Base-by-base conservation (phyloP, 257 asterid species). In the Petunia secreta region DNA sequence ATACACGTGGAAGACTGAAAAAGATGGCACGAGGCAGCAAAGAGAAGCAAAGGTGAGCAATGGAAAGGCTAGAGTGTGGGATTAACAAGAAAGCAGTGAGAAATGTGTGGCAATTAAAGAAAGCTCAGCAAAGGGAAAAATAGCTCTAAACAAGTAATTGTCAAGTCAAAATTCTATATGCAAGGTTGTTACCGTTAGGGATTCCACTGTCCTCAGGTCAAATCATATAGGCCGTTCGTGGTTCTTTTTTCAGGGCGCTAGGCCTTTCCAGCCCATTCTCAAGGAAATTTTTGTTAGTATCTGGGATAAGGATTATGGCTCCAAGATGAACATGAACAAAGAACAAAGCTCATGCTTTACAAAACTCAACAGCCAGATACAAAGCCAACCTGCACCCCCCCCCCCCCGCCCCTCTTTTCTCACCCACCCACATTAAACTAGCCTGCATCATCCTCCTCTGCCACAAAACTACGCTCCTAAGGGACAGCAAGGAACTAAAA, bases 251-350 rank as follows among this genome's bases (percentile, higher is more conserved):
- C 34, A 4, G 77, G 44, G 77, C 11, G 48, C 34, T 34, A 4
- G 5, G 41, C 16, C 58, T 8, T 69, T 44, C 10, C 41, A 46
- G n/a, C 58, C 46, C 2, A 58, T 50, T 40, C 10, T 5, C 16
- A 8, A 25, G 59, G 59, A 16, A 25, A 44, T 46, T 46, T 69
- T 8, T 48, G 16, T 2, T 69, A 69, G 41, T 46, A 69, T 9
- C 11, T 16, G 11, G 36, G 74, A 65, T 4, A 65, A 65, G 11
- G 53, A 66, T 66, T 40, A 25, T 3, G 5, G 43, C 11, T 10
- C 77, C 60, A 71, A 50, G 46, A 48, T 71, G 62, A 71, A 50
- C 77, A 34, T 48, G 77, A 50, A 34, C 13, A 6, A 15, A 48
- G 44, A 34, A 34, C 6, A 48, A 10, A 2, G 44, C 60, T 48